Base-by-base conservation (phyloP, 192 early-diverging fungal genomes). In the Gaertneriomyces sp. region DNA sequence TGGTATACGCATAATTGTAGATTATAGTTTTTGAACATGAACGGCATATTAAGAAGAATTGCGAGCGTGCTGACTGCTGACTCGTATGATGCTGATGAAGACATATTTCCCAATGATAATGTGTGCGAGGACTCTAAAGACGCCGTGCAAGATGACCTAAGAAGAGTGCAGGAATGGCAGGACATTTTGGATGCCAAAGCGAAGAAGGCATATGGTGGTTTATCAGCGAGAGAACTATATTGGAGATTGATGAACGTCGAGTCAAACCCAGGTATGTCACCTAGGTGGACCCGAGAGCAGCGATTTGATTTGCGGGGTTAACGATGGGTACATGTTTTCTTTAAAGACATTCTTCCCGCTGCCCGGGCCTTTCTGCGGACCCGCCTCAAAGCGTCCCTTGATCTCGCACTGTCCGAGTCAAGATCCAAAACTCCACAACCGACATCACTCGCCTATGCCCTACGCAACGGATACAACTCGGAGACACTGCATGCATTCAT, bases 201-300 rank as follows among this genome's bases (percentile, higher is more conserved):
- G 20, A 51, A 51, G 20, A 20, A 6, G 49, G n/a, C 49, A 5
- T 51, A 51, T 20, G 49, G 20, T 38, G 38, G 39, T 38, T 55
- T 56, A 20, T 66, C 55, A 38, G 19, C 56, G 19, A 20, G 55
- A 41, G 64, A 66, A 43, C 45, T 66, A n/a, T 66, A 40, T 46
- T 66, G 44, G 5, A 16, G 64, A 40, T 42, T 66, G 1, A 66
- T 66, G 54, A 66, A 66, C 5, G 50, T 66, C 50, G 64, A 66
- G 33, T 43, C 43, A 2, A 58, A 42, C 47, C 64, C 64, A 5
- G 60, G 60, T 61, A 61, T 7, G 56, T 58, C 12, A 12, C 47
- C 47, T 2, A 1, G 47, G 2, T 49, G 12, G 12, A 17, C 47
- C 12, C 47, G 17, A 49, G 25, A 33, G 2, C 25, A 33, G 25